Conservation (phyloP, 768 basidiomycete species). For the Xanthoconium purpureum region DNA sequence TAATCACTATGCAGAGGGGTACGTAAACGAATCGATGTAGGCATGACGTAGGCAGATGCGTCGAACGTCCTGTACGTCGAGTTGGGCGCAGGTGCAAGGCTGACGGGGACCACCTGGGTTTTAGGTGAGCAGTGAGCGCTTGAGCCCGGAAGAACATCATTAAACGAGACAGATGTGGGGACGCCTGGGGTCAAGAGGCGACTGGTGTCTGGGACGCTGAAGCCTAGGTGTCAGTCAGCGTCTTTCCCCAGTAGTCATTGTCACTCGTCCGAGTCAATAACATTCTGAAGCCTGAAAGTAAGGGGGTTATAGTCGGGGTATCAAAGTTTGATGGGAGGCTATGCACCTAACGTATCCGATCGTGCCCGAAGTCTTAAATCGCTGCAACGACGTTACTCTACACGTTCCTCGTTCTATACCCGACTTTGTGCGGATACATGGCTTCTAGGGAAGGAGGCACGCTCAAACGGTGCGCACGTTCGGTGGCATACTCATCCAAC, state of each 20-base stretch:
- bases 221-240: not conserved
- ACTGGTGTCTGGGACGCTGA: conserved; percentile 14
- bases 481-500: too few species aligned
- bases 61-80: conserved; percentile 84
- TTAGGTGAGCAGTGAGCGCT: not conserved
- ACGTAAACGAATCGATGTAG: conserved; percentile 64
- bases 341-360: too few species aligned
- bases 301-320: too few species aligned
- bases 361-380: too few species aligned
- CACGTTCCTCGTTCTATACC: too few species aligned
- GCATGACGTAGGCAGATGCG: conserved; percentile 60
- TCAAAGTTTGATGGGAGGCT: too few species aligned
- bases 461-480: not conserved
- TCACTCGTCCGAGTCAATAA: too few species aligned
- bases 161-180: conserved; percentile 65
- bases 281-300: too few species aligned
- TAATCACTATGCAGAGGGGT: not conserved
- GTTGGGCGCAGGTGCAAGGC: conserved; percentile 72
- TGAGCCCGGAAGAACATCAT: conserved; percentile 26
- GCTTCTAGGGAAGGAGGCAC: not conserved
- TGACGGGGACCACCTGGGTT: conserved; percentile 58
- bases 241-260: too few species aligned
- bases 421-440: too few species aligned
- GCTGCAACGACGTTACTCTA: too few species aligned
- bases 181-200: conserved; percentile 67